Percentiles rank a stretch among this genome's conserved stretches.
These are phyloP conservation scores for Eucalyptus sp. DNA, from an alignment of 345 rosid species.

Conservation along the genomic window DNA sequence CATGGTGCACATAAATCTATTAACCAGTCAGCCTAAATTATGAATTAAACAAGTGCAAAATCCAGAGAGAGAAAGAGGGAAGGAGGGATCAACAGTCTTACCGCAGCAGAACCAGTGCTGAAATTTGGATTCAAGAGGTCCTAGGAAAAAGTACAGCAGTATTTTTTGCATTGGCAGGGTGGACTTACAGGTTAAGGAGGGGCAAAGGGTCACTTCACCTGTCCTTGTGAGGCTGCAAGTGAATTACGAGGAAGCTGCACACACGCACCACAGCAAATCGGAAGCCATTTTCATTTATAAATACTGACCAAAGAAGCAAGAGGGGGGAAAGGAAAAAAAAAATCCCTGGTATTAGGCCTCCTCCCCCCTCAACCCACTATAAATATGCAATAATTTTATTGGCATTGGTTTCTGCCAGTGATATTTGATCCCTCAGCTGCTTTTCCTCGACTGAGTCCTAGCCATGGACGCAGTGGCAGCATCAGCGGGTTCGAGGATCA, in stretches of 20 bases:
- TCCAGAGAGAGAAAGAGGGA: neutral
- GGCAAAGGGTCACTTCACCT: neutral
- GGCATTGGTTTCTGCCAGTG: neutral
- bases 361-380: neutral
- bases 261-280: neutral
- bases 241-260: neutral
- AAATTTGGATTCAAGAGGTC: neutral
- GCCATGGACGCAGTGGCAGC: constrained; percentile 1
- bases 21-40: neutral
- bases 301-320: neutral
- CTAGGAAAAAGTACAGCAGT: neutral
- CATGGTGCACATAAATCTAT: neutral
- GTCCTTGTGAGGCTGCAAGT: neutral
- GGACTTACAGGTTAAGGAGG: neutral
- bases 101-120: neutral
- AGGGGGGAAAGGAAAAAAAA: neutral
- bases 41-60: neutral
- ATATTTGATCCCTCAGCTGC: neutral
- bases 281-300: neutral
- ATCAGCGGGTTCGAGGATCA: neutral
- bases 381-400: neutral
- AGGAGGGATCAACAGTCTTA: neutral
- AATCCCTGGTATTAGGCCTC: neutral
- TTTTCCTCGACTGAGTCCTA: neutral
- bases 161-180: neutral